Conservation (phyloP, 2,329 filamentous ascomycete species). For the Exophiala lecanii-corni region DNA sequence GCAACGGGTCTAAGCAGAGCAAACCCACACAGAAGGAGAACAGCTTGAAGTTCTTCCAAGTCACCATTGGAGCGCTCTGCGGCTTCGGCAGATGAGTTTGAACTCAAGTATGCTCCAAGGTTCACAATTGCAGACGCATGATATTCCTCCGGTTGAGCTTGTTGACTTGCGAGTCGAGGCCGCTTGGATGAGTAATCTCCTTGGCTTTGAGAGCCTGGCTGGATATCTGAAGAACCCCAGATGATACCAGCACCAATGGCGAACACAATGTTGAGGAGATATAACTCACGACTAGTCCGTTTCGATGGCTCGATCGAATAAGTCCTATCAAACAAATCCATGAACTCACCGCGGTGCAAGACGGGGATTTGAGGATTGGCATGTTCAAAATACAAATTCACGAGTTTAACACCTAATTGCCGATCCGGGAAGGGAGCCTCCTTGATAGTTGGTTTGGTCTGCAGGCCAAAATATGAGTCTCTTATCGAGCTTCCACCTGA, state of each 20-base stretch:
- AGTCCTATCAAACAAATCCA: slow-evolving; percentile 77
- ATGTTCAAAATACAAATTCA: slow-evolving; percentile 87
- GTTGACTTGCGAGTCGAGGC: slow-evolving; percentile 54
- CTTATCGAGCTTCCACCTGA: slow-evolving; percentile 74
- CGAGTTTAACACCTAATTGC: slow-evolving; percentile 66
- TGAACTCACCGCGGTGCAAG: slow-evolving; percentile 82
- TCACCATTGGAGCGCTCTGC: slow-evolving; percentile 72
- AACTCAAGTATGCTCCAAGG: slow-evolving; percentile 75
- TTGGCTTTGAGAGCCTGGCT: slow-evolving; percentile 28
- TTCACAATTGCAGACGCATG: slow-evolving; percentile 92
- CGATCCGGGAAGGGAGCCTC: slow-evolving; percentile 78
- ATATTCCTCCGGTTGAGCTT: slow-evolving; percentile 85
- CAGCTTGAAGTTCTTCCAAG: slow-evolving; percentile 88
- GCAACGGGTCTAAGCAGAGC: slow-evolving; percentile 86
- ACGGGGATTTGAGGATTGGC: slow-evolving; percentile 95
- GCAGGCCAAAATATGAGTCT: slow-evolving; percentile 94
- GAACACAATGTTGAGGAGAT: slow-evolving; percentile 94
- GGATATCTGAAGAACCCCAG: slow-evolving; percentile 41
- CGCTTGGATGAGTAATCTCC: slow-evolving; percentile 37
- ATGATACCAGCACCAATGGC: slow-evolving; percentile 94
- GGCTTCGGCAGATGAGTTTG: slow-evolving; percentile 54
- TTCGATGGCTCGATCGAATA: slow-evolving; percentile 65
- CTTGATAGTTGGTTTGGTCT: slow-evolving; percentile 82
- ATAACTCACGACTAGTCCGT: slow-evolving; percentile 75
- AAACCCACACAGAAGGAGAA: slow-evolving; percentile 84